Base-by-base conservation (phyloP, 768 basidiomycete species). In the Pilatotrama ljubarskyi region DNA sequence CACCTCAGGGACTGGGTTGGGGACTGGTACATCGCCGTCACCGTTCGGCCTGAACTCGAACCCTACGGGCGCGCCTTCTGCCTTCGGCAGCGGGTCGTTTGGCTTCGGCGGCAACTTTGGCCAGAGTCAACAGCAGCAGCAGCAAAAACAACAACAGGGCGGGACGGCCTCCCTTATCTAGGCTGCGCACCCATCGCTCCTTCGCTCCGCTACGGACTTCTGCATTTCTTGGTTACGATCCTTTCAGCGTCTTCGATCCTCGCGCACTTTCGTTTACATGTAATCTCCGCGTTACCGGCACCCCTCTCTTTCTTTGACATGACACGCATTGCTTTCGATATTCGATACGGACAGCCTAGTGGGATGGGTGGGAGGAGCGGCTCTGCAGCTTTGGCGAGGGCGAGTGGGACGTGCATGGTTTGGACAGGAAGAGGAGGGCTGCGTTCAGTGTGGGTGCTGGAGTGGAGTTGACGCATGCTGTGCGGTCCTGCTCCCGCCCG, bases 81-180 rank as follows among this genome's bases (percentile, higher is more conserved):
- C 51, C 22, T 70, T 70, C 47, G 68, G 65, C 5, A 36, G 58
- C 37, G 55, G 63, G 29, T 40, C 63, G 51, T 63, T 64, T 35
- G 57, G 65, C 7, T 50, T 62, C 18, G 55, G 61, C 17, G 41
- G 36, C 13, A 51, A 54, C 18, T 29, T 64, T 40, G 49, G 48
- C 20, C 38, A 62, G 47, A 57, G 63, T 38, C 57, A 62, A 61
- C 24, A 44, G 51, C 61, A 66, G 24, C 58, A 59, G 55, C 69
- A 69, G 57, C 82, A 78, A 55, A 77, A 77, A 64, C 79, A 77
- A 64, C 79, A 78, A 63, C 58, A 56, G 41, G 46, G 55, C 51
- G 74, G 74, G 20, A 74, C 75, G 10, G 72, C 77, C 9, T 83
- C 83, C 22, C 71, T 86, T 55, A 84, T 85, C 61, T 86, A 73